These are phyloP conservation scores for Fusarium coicis DNA, from an alignment of 2,329 filamentous ascomycete species.

Conservation along the genomic window DNA sequence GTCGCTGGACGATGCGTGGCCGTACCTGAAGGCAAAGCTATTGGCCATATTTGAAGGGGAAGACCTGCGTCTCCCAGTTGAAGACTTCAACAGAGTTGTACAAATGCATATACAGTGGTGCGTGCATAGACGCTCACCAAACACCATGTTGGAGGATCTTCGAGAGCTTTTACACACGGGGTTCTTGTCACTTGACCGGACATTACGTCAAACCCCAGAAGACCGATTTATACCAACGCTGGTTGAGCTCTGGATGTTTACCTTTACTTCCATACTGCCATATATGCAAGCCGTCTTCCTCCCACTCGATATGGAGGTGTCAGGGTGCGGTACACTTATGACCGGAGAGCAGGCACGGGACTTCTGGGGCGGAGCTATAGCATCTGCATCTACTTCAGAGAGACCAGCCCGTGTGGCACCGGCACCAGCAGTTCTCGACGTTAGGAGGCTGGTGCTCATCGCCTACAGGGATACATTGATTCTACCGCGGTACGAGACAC, in stretches of 20 bases:
- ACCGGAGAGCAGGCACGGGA: conserved; percentile 82
- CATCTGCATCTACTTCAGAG: conserved; percentile 47
- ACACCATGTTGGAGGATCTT: conserved; percentile 79
- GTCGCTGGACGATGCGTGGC: conserved; percentile 83
- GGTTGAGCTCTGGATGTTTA: conserved; percentile 93
- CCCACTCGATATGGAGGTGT: conserved; percentile 92
- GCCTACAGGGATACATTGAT: conserved; percentile 91
- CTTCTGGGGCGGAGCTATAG: conserved; percentile 83
- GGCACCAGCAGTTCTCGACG: conserved; percentile 73
- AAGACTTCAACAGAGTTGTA: conserved; percentile 86
- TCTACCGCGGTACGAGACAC: conserved; percentile 84
- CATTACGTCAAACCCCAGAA: conserved; percentile 80
- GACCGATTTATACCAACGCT: conserved; percentile 89
- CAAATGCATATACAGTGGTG: conserved; percentile 81
- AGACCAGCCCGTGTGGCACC: conserved; percentile 57
- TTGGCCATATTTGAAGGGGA: conserved; percentile 85
- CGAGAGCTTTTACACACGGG: conserved; percentile 81
- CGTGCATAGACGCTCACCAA: conserved; percentile 77
- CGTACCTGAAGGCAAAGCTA: conserved; percentile 79
- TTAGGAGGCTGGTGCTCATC: conserved; percentile 87
- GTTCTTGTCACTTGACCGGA: conserved; percentile 87
- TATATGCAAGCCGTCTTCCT: conserved; percentile 97
- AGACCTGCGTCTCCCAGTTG: conserved; percentile 80
- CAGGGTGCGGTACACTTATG: conserved; percentile 84
- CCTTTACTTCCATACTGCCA: conserved; percentile 89